Evolutionary conservation across 192 early-diverging fungal species (phyloP).

Genomic region (Kappamyces sp.): DNA sequence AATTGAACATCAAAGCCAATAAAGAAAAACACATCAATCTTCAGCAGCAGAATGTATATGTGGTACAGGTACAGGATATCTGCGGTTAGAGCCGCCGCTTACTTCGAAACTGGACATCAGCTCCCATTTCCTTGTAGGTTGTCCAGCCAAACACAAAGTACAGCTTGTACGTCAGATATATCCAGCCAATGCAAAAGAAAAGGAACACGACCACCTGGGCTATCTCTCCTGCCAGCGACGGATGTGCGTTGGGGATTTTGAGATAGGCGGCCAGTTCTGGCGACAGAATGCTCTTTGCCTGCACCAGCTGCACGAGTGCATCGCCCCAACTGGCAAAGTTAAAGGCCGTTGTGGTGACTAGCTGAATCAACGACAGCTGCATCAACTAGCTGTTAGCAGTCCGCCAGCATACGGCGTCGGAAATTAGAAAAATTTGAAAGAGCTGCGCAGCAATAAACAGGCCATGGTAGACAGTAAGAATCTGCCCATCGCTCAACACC

Average conservation of each 20-base stretch:
- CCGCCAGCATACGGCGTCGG: constrained; percentile 33
- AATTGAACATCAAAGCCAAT: constrained; percentile 65
- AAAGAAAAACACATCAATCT: constrained; percentile 82
- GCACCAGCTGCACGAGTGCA: constrained; percentile 33
- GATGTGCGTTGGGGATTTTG: constrained; percentile 20
- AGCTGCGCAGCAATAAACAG: constrained; percentile 37
- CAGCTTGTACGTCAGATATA: constrained; percentile 34
- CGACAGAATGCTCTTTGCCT: constrained; percentile 18
- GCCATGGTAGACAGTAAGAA: constrained; percentile 39
- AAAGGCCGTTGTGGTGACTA: constrained; percentile 39
- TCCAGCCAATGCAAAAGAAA: constrained; percentile 39
- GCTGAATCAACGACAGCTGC: constrained; percentile 36
- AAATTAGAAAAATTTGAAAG: constrained; percentile 39
- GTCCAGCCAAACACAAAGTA: constrained; percentile 54
- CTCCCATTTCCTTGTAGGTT: constrained; percentile 53
- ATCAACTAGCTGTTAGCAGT: constrained; percentile 11
- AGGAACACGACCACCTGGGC: constrained; percentile 26
- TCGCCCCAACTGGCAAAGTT: constrained; percentile 37
- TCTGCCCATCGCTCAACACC: constrained; percentile 18
- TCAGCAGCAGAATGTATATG: constrained; percentile 73
- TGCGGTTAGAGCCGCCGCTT: constrained; percentile 26
- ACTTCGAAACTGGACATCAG: constrained; percentile 45
- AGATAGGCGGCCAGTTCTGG: background rate
- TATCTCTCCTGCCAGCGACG: constrained; percentile 23
- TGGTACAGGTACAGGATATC: constrained; percentile 59